phyloP scores from a whole-genome alignment of 2,329 filamentous ascomycete genomes.

The Diaporthe sp. region DNA sequence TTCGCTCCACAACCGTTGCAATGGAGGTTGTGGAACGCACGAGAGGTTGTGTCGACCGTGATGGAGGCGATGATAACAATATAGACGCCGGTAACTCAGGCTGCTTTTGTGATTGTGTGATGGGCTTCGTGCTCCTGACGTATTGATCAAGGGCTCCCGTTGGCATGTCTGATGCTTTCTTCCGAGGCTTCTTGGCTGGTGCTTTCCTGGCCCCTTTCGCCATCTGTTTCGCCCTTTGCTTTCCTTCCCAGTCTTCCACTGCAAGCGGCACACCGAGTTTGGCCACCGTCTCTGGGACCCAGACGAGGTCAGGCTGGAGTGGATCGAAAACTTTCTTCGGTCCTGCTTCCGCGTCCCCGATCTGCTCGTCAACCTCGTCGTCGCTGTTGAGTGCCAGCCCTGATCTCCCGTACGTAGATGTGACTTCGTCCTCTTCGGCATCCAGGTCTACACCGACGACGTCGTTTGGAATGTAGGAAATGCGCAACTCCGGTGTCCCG shows the following conservation, averaged over 20 bases:
- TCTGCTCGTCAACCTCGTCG: slow-evolving; percentile 68
- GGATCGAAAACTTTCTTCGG: slow-evolving; percentile 72
- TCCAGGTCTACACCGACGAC: slow-evolving; percentile 84
- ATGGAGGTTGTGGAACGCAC: background rate
- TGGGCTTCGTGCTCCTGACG: slow-evolving; percentile 53
- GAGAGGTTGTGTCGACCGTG: background rate
- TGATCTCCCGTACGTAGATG: slow-evolving; percentile 58
- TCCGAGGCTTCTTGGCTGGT: slow-evolving; percentile 39
- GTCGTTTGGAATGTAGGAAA: slow-evolving; percentile 82
- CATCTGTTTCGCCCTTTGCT: slow-evolving; percentile 50
- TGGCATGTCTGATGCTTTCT: slow-evolving; percentile 45
- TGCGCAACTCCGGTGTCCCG: slow-evolving; percentile 79
- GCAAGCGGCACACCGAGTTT: slow-evolving; percentile 75
- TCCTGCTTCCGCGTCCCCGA: slow-evolving; percentile 45
- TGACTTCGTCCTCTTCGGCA: slow-evolving; percentile 73
- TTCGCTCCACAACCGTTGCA: background rate
- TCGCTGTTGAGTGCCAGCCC: slow-evolving; percentile 75
- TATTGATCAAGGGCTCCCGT: slow-evolving; percentile 54
- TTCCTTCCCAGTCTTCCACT: slow-evolving; percentile 74
- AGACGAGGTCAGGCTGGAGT: slow-evolving; percentile 72
- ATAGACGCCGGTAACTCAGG: background rate
- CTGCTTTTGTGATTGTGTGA: background rate
- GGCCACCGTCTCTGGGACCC: slow-evolving; percentile 76
- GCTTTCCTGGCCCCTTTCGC: slow-evolving; percentile 38
- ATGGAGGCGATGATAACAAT: slow-evolving; percentile 11